Conservation (phyloP, 139 green algal species). For the Microglena sp. region DNA sequence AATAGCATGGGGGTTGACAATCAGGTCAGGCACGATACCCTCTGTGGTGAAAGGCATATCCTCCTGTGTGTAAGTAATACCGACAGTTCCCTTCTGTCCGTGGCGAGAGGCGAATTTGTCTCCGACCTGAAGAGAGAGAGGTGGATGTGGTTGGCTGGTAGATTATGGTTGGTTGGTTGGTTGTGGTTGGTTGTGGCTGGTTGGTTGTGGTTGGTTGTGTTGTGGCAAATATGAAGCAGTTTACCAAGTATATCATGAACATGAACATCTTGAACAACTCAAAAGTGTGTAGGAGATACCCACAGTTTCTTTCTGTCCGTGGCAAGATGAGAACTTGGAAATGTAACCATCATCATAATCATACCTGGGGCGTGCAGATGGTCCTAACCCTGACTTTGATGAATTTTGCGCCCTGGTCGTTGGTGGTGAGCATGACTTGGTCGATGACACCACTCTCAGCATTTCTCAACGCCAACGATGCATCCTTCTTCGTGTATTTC, state of each 20-base stretch:
- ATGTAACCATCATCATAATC: too few relatives aligned
- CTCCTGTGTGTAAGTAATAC: conserved; percentile 93
- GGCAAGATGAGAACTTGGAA: too few relatives aligned
- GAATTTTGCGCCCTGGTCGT: conserved; percentile 78
- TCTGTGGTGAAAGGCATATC: conserved; percentile 48
- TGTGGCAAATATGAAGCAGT: too few relatives aligned
- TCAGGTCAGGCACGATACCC: conserved; percentile 92
- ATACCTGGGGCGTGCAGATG: conserved; percentile 89
- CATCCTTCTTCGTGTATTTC: conserved; percentile 62
- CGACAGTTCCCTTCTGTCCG: conserved; percentile 95
- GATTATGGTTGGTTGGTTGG: too few relatives aligned
- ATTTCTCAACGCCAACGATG: conserved; percentile 47
- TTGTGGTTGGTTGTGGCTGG: too few relatives aligned
- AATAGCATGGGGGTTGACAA: conserved; percentile 99
- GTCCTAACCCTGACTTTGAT: conserved; percentile 93
- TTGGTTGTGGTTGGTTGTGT: too few relatives aligned
- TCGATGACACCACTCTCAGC: conserved; percentile 63
- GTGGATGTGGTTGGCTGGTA: too few relatives aligned
- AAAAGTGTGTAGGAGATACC: too few relatives aligned
- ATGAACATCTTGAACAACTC: too few relatives aligned
- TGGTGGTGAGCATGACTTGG: conserved; percentile 84
- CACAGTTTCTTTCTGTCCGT: too few relatives aligned
- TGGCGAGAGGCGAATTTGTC: conserved; percentile 96
- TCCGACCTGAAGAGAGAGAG: conserved; percentile 67
- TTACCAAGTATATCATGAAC: too few relatives aligned